These are phyloP conservation scores for Colletotrichum sp. DNA, from an alignment of 2,329 filamentous ascomycete species.

Conservation along the genomic window DNA sequence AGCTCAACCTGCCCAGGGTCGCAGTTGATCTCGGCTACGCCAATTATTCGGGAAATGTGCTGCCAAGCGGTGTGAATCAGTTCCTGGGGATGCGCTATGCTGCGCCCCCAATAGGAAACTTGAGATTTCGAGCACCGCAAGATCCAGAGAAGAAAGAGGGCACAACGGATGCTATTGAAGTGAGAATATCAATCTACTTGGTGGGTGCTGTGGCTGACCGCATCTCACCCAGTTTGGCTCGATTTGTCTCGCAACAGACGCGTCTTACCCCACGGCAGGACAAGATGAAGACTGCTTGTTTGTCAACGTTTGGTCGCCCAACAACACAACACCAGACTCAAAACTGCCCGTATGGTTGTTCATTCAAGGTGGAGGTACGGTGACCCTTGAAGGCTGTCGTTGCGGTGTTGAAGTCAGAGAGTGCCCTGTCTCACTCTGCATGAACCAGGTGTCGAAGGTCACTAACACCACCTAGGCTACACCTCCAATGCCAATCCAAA, in stretches of 20 bases:
- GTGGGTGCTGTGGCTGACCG: background rate
- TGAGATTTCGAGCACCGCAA: conserved; percentile 55
- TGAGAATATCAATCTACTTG: conserved; percentile 22
- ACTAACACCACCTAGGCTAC: conserved; percentile 39
- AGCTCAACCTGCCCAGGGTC: conserved; percentile 12
- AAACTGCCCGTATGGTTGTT: conserved; percentile 69
- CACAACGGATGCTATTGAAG: conserved; percentile 39
- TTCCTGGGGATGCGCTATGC: conserved; percentile 58
- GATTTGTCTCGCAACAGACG: conserved; percentile 45
- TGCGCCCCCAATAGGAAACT: conserved; percentile 50
- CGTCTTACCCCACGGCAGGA: conserved; percentile 29
- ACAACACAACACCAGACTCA: conserved; percentile 49
- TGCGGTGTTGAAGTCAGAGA: background rate
- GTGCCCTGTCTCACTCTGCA: background rate
- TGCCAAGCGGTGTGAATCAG: conserved; percentile 43
- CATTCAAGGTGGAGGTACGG: conserved; percentile 54
- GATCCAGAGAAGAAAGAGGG: conserved; percentile 38
- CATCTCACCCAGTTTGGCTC: conserved; percentile 46
- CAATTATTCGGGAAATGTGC: conserved; percentile 43
- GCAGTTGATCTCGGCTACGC: conserved; percentile 47
- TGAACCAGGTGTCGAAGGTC: background rate
- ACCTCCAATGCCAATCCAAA: conserved; percentile 51
- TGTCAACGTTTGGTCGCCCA: conserved; percentile 67
- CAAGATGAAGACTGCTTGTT: conserved; percentile 71
- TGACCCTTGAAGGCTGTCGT: background rate